phyloP scores from a whole-genome alignment of 2,329 filamentous ascomycete genomes.

The Nothomitra cinnamomea region DNA sequence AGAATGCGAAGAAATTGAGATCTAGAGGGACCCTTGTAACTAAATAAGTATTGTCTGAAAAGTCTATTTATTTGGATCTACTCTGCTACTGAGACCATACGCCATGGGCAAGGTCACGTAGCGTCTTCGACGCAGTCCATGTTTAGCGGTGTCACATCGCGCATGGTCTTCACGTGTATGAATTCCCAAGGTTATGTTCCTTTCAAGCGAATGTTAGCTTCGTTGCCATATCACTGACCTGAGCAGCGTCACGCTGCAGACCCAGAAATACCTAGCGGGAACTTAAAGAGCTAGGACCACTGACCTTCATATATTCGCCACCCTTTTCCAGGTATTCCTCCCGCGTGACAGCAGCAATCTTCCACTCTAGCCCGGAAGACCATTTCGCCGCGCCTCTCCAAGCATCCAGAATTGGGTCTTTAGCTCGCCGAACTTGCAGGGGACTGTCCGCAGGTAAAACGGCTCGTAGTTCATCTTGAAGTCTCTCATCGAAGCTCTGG shows the following conservation, averaged over 20 bases:
- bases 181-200: constrained; percentile 5
- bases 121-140: no score
- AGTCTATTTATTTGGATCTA: no score
- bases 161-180: background rate
- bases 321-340: constrained; percentile 89
- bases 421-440: constrained; percentile 55
- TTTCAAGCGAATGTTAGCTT: background rate
- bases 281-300: background rate
- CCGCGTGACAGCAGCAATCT: constrained; percentile 49
- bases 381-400: constrained; percentile 88
- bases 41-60: no score
- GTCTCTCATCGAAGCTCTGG: constrained; percentile 66
- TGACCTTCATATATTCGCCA: constrained; percentile 74
- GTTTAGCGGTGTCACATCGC: no score
- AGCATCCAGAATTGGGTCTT: constrained; percentile 66
- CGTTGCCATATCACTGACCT: background rate
- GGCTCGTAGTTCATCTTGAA: constrained; percentile 54
- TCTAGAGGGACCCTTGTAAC: no score
- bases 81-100: no score
- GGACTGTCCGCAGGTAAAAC: constrained; percentile 52
- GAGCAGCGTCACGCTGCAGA: background rate
- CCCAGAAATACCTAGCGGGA: background rate
- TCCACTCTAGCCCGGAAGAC: constrained; percentile 42
- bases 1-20: no score
- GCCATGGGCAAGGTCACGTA: no score